These are phyloP conservation scores for Globisporangium ultimum DNA, from an alignment of 352 stramenopile genomes.

Conservation along the genomic window DNA sequence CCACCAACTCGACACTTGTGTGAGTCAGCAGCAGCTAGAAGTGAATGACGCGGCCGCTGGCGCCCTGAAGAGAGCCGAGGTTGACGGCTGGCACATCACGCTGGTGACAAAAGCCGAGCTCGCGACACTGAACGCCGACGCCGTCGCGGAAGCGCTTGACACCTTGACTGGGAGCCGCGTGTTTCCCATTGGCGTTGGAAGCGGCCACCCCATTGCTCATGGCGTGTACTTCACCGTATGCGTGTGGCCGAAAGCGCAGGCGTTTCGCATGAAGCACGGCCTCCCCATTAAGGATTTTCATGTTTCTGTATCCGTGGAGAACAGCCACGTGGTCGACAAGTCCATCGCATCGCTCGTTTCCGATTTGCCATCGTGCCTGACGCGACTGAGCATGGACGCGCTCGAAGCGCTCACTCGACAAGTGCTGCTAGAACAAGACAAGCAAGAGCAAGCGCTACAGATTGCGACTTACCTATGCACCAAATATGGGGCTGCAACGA, in stretches of 20 bases:
- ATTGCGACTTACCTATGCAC: conserved; percentile 28
- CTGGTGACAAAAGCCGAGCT: conserved; percentile 57
- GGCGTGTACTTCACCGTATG: conserved; percentile 56
- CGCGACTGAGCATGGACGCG: conserved; percentile 20
- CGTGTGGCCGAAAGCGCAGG: conserved; percentile 51
- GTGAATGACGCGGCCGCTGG: background rate
- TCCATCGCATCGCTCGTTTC: conserved; percentile 24
- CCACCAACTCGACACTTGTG: conserved; percentile 4
- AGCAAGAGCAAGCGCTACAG: conserved; percentile 16
- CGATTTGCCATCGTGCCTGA: conserved; percentile 11
- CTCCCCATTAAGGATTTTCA: conserved; percentile 53
- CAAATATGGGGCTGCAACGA: conserved; percentile 8
- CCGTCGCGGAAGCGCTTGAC: conserved; percentile 25
- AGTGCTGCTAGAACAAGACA: conserved; percentile 23
- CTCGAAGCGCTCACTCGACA: conserved; percentile 30
- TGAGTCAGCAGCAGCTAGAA: conserved; percentile 11
- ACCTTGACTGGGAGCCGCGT: conserved; percentile 23
- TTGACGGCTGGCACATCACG: conserved; percentile 51
- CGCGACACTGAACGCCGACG: conserved; percentile 14
- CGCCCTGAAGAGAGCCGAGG: conserved; percentile 9
- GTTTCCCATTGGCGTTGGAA: conserved; percentile 36
- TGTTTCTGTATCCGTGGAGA: conserved; percentile 35
- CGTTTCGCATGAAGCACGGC: conserved; percentile 34
- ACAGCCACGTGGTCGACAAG: conserved; percentile 55
- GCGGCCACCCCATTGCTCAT: conserved; percentile 14